Percentiles rank a stretch among this genome's conserved stretches.
These are phyloP conservation scores for Ophiostoma tasmaniense DNA, from an alignment of 2,329 filamentous ascomycete species.

Conservation along the genomic window DNA sequence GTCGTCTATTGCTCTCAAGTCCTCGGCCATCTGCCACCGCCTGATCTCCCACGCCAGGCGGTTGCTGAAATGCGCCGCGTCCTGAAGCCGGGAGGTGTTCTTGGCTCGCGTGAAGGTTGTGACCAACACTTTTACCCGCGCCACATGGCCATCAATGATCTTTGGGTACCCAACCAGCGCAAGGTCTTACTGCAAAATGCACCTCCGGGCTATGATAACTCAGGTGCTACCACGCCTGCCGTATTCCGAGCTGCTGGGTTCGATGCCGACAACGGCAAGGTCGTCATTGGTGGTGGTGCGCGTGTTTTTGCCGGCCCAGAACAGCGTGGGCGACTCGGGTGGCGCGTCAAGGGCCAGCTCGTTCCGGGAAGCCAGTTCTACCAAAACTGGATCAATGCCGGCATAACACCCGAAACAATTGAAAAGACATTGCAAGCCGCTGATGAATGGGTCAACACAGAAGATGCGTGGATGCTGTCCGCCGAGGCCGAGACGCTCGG, in stretches of 20 bases:
- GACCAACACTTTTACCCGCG: conserved; percentile 29
- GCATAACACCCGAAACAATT: background rate
- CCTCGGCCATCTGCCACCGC: background rate
- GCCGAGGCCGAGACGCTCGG: background rate
- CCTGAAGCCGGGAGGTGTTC: background rate
- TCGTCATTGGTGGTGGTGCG: background rate
- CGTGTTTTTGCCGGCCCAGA: background rate
- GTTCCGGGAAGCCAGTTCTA: background rate
- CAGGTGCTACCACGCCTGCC: background rate
- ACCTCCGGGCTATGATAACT: conserved; percentile 11
- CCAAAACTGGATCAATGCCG: background rate
- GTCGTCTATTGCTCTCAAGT: background rate
- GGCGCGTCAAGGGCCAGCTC: background rate
- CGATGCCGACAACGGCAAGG: background rate
- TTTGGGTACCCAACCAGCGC: conserved; percentile 25
- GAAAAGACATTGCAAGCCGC: background rate
- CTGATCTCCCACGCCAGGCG: background rate
- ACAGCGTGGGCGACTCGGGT: background rate
- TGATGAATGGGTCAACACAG: background rate
- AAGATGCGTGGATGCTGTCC: background rate
- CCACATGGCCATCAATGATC: conserved; percentile 21
- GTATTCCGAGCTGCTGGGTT: background rate
- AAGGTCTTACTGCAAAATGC: conserved; percentile 17
- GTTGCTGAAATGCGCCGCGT: background rate
- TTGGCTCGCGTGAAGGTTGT: conserved; percentile 16